phyloP scores from a whole-genome alignment of 2,329 filamentous ascomycete species.

The Ophiostoma tasmaniense region DNA sequence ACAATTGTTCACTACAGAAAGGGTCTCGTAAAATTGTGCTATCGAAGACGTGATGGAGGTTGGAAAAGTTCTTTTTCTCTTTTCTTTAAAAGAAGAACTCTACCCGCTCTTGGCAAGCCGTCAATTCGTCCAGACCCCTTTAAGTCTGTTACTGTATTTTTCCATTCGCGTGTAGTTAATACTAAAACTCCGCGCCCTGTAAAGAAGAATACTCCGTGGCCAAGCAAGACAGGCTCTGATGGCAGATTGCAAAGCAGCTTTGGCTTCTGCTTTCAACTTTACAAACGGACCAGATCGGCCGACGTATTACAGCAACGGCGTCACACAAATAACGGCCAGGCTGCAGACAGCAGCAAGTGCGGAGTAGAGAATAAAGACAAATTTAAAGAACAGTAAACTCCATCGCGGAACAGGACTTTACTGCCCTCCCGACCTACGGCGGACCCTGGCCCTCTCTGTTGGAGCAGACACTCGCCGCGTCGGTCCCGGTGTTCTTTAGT shows the following conservation, averaged over 20 bases:
- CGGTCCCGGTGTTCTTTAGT: background rate
- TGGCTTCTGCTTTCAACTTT: no score
- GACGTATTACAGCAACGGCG: background rate
- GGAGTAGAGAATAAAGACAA: background rate
- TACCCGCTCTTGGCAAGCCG: background rate
- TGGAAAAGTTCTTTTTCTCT: no score
- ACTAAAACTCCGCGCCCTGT: background rate
- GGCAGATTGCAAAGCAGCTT: background rate
- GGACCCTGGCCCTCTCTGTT: background rate
- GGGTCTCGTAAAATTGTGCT: background rate
- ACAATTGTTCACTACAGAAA: no score
- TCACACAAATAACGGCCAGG: background rate
- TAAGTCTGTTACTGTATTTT: background rate
- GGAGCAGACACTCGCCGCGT: background rate
- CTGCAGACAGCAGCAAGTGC: background rate
- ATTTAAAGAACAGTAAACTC: background rate
- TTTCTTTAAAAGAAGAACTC: background rate
- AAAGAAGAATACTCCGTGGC: background rate
- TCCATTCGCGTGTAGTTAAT: background rate
- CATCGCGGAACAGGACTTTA: background rate
- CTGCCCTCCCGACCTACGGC: background rate
- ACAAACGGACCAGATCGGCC: background rate
- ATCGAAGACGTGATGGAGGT: background rate
- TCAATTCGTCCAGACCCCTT: background rate
- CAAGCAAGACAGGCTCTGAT: background rate